phyloP scores from a whole-genome alignment of 2,329 filamentous ascomycete genomes.

The Diaporthe sp. region DNA sequence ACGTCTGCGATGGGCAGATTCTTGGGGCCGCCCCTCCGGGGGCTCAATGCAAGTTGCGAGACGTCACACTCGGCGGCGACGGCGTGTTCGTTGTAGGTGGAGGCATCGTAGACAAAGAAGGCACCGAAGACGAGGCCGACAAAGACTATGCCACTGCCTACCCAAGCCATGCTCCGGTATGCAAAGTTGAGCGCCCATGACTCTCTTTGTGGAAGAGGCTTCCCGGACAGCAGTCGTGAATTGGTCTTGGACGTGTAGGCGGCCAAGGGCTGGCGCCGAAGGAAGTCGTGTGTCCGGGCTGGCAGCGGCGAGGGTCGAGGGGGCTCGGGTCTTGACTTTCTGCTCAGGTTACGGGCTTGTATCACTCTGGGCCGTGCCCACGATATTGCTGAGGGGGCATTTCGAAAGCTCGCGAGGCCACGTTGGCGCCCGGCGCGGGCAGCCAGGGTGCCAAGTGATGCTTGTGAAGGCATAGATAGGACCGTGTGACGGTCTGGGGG shows the following conservation, averaged over 20 bases:
- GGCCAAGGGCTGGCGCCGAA: slow-evolving; percentile 33
- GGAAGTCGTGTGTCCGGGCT: slow-evolving; percentile 32
- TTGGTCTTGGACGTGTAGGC: slow-evolving; percentile 46
- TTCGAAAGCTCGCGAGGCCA: slow-evolving; percentile 21
- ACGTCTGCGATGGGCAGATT: slow-evolving; percentile 93
- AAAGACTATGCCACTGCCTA: slow-evolving; percentile 83
- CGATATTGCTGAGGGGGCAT: background rate
- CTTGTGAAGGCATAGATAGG: slow-evolving; percentile 40
- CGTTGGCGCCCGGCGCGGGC: slow-evolving; percentile 39
- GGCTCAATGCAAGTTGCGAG: slow-evolving; percentile 86
- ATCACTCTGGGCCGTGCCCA: slow-evolving; percentile 20
- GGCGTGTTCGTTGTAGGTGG: slow-evolving; percentile 84
- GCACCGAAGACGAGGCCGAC: slow-evolving; percentile 78
- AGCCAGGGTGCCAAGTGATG: slow-evolving; percentile 32
- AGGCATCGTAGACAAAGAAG: slow-evolving; percentile 95
- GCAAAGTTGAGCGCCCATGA: slow-evolving; percentile 69
- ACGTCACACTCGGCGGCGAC: slow-evolving; percentile 81
- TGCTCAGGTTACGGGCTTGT: slow-evolving; percentile 34
- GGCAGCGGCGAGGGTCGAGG: slow-evolving; percentile 21
- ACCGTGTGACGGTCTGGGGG: slow-evolving; percentile 11
- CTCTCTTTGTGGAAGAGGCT: slow-evolving; percentile 63
- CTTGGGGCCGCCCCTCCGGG: slow-evolving; percentile 89
- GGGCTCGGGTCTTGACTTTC: slow-evolving; percentile 25
- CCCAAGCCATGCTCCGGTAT: slow-evolving; percentile 78
- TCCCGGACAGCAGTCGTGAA: slow-evolving; percentile 64